phyloP scores from a whole-genome alignment of 1,284 basidiomycete genomes.

The Caloboletus firmus region DNA sequence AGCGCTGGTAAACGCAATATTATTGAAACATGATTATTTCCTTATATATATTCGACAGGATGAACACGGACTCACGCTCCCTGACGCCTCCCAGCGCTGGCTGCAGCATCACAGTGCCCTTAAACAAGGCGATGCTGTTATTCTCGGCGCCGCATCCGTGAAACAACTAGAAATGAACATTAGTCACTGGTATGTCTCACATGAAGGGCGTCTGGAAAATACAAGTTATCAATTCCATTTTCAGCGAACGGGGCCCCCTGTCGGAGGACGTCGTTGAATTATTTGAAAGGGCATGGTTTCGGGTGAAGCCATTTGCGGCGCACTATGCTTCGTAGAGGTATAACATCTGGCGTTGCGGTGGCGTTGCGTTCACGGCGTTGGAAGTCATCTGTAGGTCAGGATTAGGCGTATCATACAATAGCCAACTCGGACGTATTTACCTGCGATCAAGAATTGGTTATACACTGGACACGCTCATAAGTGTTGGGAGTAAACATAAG shows the following conservation, averaged over 20 bases:
- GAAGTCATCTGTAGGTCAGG: neutral
- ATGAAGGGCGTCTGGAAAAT: neutral
- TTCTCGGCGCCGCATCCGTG: slow-evolving; percentile 31
- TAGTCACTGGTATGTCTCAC: slow-evolving; percentile 12
- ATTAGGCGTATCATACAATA: neutral
- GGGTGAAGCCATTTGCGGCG: slow-evolving; percentile 4
- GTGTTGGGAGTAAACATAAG: too few relatives aligned
- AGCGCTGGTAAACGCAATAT: slow-evolving; percentile 1
- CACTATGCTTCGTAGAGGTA: slow-evolving; percentile 16
- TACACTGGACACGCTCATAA: too few relatives aligned
- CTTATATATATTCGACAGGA: slow-evolving; percentile 7
- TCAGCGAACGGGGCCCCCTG: slow-evolving; percentile 50
- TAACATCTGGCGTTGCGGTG: neutral
- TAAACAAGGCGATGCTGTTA: slow-evolving; percentile 30
- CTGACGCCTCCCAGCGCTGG: slow-evolving; percentile 31
- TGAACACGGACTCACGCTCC: slow-evolving; percentile 8
- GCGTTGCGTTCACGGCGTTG: neutral
- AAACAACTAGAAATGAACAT: slow-evolving; percentile 31
- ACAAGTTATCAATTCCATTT: slow-evolving; percentile 8
- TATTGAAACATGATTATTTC: neutral
- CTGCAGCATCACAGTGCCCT: slow-evolving; percentile 36
- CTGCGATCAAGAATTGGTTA: neutral
- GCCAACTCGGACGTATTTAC: neutral
- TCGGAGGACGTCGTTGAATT: slow-evolving; percentile 47
- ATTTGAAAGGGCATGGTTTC: slow-evolving; percentile 40